Evolutionary conservation across 2,329 filamentous ascomycete genomes (phyloP).

Genomic region (Talaromyces piceae): DNA sequence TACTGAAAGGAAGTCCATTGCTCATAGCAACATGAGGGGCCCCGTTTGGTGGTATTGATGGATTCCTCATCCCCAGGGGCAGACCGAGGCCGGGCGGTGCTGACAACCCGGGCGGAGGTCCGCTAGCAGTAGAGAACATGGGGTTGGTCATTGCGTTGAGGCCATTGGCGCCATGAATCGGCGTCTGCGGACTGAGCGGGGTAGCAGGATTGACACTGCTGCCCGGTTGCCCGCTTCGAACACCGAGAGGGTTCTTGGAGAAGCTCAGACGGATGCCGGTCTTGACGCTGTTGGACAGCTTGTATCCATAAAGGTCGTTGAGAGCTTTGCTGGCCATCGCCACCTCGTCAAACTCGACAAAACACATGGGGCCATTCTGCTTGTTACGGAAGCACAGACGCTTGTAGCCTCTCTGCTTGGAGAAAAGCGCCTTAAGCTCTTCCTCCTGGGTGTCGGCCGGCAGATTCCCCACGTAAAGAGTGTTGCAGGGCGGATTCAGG

Average conservation of each 20-base stretch:
- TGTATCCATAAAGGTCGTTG: conserved; percentile 79
- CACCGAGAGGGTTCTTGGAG: conserved; percentile 92
- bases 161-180: conserved; percentile 53
- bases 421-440: conserved; percentile 88
- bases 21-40: conserved; percentile 23
- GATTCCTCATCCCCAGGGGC: conserved; percentile 27
- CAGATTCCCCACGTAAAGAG: conserved; percentile 93
- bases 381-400: conserved; percentile 91
- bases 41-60: conserved; percentile 23
- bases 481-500: conserved; percentile 96
- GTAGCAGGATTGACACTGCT: conserved; percentile 46
- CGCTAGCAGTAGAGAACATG: conserved; percentile 60
- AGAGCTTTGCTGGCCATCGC: conserved; percentile 87
- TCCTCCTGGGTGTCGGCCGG: conserved; percentile 90
- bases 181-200: conserved; percentile 43
- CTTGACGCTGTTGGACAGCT: conserved; percentile 84
- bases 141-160: conserved; percentile 48
- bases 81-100: conserved; percentile 62
- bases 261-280: conserved; percentile 93
- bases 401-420: conserved; percentile 90
- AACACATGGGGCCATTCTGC: conserved; percentile 95
- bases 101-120: conserved; percentile 73
- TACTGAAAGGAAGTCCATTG: conserved; percentile 25
- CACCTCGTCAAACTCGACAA: conserved; percentile 94
- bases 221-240: conserved; percentile 66